Percentiles rank a stretch among this genome's conserved stretches.
phyloP scores from a whole-genome alignment of 2,329 filamentous ascomycete species.

The Talaromyces pinophilus region DNA sequence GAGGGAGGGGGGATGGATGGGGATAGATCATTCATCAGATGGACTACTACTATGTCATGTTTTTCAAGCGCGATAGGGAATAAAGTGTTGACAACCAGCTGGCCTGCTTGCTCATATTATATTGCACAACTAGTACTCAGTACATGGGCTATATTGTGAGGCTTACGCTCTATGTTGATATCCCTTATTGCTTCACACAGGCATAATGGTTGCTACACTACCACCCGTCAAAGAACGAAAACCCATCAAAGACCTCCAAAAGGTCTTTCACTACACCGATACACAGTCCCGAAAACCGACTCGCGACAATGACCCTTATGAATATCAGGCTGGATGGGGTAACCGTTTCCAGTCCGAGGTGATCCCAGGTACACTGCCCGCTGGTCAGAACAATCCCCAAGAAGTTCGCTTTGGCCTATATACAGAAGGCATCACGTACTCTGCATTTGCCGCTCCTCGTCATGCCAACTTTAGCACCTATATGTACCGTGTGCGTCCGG shows the following conservation, averaged over 20 bases:
- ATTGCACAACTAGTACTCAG: background rate
- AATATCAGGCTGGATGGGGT: constrained; percentile 34
- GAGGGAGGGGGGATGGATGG: background rate
- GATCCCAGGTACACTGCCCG: constrained; percentile 35
- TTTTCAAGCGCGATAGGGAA: background rate
- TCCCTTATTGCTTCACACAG: background rate
- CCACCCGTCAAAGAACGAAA: constrained; percentile 27
- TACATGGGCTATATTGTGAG: background rate
- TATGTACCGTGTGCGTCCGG: constrained; percentile 33
- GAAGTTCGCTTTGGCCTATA: constrained; percentile 35
- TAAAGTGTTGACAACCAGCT: background rate
- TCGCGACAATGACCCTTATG: constrained; percentile 34
- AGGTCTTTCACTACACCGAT: constrained; percentile 36
- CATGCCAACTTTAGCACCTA: constrained; percentile 34
- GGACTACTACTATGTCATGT: background rate
- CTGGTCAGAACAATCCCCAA: constrained; percentile 38
- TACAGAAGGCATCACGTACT: constrained; percentile 36
- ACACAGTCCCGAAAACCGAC: constrained; percentile 33
- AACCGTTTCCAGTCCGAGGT: constrained; percentile 38
- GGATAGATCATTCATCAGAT: background rate
- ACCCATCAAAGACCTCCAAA: constrained; percentile 32
- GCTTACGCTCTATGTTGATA: background rate
- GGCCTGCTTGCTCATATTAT: background rate
- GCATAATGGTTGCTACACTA: constrained; percentile 29
- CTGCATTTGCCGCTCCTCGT: constrained; percentile 32